Conservation (phyloP, 345 rosid genomes). For the Excoecaria agallocha region DNA sequence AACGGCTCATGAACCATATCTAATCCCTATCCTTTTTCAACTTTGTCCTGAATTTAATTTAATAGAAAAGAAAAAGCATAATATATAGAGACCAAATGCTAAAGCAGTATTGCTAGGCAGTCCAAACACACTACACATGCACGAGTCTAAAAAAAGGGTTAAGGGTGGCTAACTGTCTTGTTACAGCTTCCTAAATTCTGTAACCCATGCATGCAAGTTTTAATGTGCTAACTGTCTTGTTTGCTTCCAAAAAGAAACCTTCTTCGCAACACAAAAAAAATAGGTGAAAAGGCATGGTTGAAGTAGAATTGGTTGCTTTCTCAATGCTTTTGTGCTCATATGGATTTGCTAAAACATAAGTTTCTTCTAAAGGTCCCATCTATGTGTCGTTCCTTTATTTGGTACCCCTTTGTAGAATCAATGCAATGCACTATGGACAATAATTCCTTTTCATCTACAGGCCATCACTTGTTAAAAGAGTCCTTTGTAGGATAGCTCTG, state of each 20-base stretch:
- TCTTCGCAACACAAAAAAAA: not conserved
- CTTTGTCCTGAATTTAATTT: not conserved
- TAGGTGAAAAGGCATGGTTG: not conserved
- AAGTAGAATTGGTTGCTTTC: not conserved
- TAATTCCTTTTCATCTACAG: not conserved
- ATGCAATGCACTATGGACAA: not conserved
- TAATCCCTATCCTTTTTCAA: not conserved
- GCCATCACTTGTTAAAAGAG: not conserved
- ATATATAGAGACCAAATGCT: too few relatives aligned
- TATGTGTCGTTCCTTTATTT: not conserved
- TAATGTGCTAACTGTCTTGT: not conserved
- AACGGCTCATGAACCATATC: slow-evolving; percentile 3
- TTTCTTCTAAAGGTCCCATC: not conserved
- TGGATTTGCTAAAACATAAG: too few relatives aligned
- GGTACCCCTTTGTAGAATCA: not conserved
- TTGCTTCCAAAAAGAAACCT: not conserved
- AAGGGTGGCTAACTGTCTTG: not conserved
- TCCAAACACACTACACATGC: slow-evolving; percentile 17
- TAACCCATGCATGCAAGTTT: not conserved
- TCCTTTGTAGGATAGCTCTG: not conserved
- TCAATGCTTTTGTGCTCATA: not conserved
- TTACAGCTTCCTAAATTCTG: not conserved
- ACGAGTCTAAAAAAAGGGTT: not conserved
- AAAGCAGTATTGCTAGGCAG: not conserved
- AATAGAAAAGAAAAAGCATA: not conserved